Conservation (phyloP, 2,329 filamentous ascomycete genomes). For the Phoma herbarum region DNA sequence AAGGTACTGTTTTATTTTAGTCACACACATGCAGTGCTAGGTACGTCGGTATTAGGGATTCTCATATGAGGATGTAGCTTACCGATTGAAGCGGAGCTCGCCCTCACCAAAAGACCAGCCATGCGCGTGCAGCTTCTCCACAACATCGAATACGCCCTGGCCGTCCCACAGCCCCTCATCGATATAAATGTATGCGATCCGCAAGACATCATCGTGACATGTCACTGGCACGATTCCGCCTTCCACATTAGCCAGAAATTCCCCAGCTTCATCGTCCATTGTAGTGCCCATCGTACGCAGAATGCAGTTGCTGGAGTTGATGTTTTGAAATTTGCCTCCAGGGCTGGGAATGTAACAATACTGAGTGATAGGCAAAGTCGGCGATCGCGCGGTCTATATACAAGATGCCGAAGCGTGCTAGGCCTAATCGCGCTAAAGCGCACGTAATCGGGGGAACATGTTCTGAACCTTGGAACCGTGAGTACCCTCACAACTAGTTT, state of each 20-base stretch:
- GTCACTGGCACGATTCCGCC: conserved; percentile 23
- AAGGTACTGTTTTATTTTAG: conserved; percentile 22
- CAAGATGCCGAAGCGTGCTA: background rate
- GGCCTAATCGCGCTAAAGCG: background rate
- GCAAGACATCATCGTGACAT: conserved; percentile 24
- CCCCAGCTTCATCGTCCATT: conserved; percentile 20
- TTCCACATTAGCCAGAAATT: conserved; percentile 23
- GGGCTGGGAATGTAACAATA: conserved; percentile 9
- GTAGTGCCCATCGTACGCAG: conserved; percentile 21
- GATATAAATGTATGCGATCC: conserved; percentile 25
- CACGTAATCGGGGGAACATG: no score
- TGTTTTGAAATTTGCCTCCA: conserved; percentile 13
- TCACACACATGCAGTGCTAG: conserved; percentile 20
- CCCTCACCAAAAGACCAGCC: conserved; percentile 24
- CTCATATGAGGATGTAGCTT: conserved; percentile 20
- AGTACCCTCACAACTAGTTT: background rate
- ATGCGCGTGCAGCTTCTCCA: conserved; percentile 21
- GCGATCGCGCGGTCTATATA: background rate
- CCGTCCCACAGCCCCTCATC: conserved; percentile 19
- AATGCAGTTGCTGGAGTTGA: conserved; percentile 22
- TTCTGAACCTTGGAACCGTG: background rate
- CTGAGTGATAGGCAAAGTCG: conserved; percentile 1
- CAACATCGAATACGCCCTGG: conserved; percentile 21
- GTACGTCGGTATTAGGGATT: conserved; percentile 15
- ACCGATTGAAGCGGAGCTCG: conserved; percentile 24